Conservation (phyloP, 1,139 yeast species). For the Tardiomyces blankii region DNA sequence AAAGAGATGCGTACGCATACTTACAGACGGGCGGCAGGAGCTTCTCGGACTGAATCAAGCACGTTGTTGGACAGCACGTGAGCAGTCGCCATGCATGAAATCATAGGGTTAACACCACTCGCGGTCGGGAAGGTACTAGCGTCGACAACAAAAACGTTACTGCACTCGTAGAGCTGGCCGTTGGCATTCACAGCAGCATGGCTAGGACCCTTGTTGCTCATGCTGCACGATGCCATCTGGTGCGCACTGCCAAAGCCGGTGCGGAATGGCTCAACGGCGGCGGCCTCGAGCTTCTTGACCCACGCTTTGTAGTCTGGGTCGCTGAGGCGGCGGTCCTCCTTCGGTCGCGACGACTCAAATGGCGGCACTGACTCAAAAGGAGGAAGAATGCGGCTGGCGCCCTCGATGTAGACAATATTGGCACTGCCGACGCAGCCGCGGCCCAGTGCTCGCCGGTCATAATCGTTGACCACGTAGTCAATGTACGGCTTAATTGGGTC, state of each 20-base stretch:
- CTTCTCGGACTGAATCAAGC: slow-evolving; percentile 4
- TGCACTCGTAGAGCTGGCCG: slow-evolving; percentile 44
- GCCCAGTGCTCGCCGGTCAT: slow-evolving; percentile 34
- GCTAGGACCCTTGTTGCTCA: slow-evolving; percentile 37
- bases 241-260: slow-evolving; percentile 43
- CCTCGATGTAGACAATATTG: slow-evolving; percentile 40
- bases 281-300: slow-evolving; percentile 49
- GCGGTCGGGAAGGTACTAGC: slow-evolving; percentile 49
- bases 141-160: slow-evolving; percentile 45
- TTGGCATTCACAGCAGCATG: slow-evolving; percentile 39
- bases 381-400: slow-evolving; percentile 37
- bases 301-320: slow-evolving; percentile 40
- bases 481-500: slow-evolving; percentile 31
- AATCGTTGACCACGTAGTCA: slow-evolving; percentile 34
- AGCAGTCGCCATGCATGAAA: slow-evolving; percentile 21
- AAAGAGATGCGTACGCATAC: neutral
- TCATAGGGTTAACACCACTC: slow-evolving; percentile 45
- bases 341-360: slow-evolving; percentile 34
- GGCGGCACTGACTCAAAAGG: slow-evolving; percentile 32
- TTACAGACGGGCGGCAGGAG: neutral
- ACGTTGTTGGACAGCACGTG: slow-evolving; percentile 17
- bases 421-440: slow-evolving; percentile 34
- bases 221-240: slow-evolving; percentile 50
- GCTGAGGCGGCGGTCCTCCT: slow-evolving; percentile 30
- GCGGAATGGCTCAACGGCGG: slow-evolving; percentile 39